phyloP scores from a whole-genome alignment of 2,329 filamentous ascomycete genomes.

The Epicoccum nigrum region DNA sequence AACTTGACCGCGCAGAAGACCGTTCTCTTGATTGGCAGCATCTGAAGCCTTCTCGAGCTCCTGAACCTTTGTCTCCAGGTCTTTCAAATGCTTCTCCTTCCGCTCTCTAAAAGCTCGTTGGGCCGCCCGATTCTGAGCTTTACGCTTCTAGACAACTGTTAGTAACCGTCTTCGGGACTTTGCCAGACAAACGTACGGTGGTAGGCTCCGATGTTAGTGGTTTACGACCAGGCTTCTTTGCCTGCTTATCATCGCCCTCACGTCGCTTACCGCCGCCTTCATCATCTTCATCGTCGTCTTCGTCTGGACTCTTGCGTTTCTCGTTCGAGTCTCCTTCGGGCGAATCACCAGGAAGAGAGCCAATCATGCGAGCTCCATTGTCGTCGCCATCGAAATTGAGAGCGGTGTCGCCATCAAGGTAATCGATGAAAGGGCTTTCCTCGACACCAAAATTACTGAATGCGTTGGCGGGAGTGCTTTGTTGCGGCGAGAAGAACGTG shows the following conservation, averaged over 20 bases:
- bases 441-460: constrained; percentile 58
- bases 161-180: constrained; percentile 22
- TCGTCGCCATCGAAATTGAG: constrained; percentile 76
- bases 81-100: constrained; percentile 69
- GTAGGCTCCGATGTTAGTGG: constrained; percentile 94
- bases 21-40: constrained; percentile 83
- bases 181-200: constrained; percentile 69
- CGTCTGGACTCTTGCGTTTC: constrained; percentile 75
- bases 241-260: constrained; percentile 81
- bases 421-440: constrained; percentile 84
- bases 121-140: constrained; percentile 73
- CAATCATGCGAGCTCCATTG: constrained; percentile 69
- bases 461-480: constrained; percentile 48
- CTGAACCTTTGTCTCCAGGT: constrained; percentile 71
- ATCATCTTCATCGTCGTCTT: constrained; percentile 64
- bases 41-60: constrained; percentile 81
- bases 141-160: constrained; percentile 72
- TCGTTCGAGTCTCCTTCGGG: constrained; percentile 56
- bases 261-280: constrained; percentile 76
- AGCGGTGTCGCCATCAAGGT: constrained; percentile 74
- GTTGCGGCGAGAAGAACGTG: constrained; percentile 48
- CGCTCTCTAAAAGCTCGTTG: constrained; percentile 67
- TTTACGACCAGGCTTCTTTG: constrained; percentile 97
- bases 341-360: constrained; percentile 69
- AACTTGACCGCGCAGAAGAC: constrained; percentile 80